These are phyloP conservation scores for Diaporthe capsici DNA, from an alignment of 2,329 filamentous ascomycete genomes.

Conservation along the genomic window DNA sequence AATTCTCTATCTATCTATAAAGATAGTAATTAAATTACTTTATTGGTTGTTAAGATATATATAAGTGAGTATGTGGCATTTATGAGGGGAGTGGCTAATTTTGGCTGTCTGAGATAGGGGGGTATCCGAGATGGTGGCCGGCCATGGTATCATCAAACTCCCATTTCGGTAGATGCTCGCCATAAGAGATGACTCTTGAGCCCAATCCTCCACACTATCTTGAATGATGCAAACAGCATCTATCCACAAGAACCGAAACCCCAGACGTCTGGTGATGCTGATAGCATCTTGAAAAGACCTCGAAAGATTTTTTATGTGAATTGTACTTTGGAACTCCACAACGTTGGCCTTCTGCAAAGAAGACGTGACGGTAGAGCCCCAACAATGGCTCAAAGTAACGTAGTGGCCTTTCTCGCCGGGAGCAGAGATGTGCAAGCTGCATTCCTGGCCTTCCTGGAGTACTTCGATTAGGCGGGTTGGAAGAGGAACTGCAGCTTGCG, in stretches of 20 bases:
- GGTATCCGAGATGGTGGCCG: no score
- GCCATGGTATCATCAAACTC: background rate
- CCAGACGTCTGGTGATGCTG: slow-evolving; percentile 10
- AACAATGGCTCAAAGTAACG: background rate
- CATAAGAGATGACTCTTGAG: background rate
- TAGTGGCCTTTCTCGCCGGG: background rate
- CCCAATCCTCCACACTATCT: slow-evolving; percentile 41
- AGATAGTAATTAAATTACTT: no score
- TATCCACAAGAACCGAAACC: slow-evolving; percentile 33
- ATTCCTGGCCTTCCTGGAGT: background rate
- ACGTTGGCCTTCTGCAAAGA: background rate
- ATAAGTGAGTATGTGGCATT: no score
- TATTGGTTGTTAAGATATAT: no score
- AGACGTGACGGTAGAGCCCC: background rate
- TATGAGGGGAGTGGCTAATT: no score
- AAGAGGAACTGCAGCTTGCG: background rate
- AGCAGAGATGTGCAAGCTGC: background rate
- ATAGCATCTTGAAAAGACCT: slow-evolving; percentile 34
- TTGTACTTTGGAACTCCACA: background rate
- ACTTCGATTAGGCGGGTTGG: background rate
- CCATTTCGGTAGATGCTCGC: background rate
- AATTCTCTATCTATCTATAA: no score
- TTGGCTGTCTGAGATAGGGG: no score
- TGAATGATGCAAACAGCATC: slow-evolving; percentile 40
- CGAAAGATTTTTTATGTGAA: background rate